Percentiles rank a stretch among this genome's conserved stretches.
phyloP scores from a whole-genome alignment of 2,329 filamentous ascomycete species.

The Colletotrichum tofieldiae region DNA sequence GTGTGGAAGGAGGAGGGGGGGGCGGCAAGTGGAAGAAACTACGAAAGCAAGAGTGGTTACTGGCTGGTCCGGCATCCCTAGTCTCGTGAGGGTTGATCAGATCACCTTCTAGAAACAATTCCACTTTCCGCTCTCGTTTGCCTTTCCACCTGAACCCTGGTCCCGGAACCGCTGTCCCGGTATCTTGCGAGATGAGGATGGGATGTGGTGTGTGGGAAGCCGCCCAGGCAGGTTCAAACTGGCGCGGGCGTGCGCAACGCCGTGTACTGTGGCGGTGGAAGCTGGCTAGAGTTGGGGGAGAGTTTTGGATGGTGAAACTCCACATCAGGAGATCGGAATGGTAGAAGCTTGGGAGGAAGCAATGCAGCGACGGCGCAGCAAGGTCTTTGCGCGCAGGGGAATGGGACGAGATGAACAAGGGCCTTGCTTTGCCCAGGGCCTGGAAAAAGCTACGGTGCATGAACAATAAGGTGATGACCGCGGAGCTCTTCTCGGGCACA shows the following conservation, averaged over 20 bases:
- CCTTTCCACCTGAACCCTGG: slow-evolving; percentile 13
- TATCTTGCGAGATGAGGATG: slow-evolving; percentile 3
- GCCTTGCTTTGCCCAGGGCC: slow-evolving; percentile 22
- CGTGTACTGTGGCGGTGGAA: not conserved
- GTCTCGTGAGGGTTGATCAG: slow-evolving; percentile 24
- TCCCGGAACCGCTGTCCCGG: slow-evolving; percentile 1
- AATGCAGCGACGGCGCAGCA: not conserved
- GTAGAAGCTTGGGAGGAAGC: slow-evolving; percentile 13
- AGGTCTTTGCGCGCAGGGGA: not conserved
- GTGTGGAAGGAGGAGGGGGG: slow-evolving; percentile 21
- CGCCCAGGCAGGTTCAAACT: not conserved
- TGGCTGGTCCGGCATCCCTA: slow-evolving; percentile 21
- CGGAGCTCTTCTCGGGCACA: not conserved
- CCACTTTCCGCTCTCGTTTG: slow-evolving; percentile 12
- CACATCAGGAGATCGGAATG: slow-evolving; percentile 19
- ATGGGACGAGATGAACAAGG: not conserved
- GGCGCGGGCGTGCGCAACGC: not conserved
- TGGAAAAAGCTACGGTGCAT: slow-evolving; percentile 21
- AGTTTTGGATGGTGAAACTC: slow-evolving; percentile 41
- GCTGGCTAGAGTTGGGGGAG: slow-evolving; percentile 27
- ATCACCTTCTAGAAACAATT: slow-evolving; percentile 38
- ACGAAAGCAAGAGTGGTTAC: slow-evolving; percentile 7
- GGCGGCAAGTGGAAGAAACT: slow-evolving; percentile 1
- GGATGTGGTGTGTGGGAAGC: slow-evolving; percentile 2
- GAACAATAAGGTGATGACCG: slow-evolving; percentile 27